Base-by-base conservation (phyloP, 495 filamentous ascomycete species). In the Aspergillus panamensis region DNA sequence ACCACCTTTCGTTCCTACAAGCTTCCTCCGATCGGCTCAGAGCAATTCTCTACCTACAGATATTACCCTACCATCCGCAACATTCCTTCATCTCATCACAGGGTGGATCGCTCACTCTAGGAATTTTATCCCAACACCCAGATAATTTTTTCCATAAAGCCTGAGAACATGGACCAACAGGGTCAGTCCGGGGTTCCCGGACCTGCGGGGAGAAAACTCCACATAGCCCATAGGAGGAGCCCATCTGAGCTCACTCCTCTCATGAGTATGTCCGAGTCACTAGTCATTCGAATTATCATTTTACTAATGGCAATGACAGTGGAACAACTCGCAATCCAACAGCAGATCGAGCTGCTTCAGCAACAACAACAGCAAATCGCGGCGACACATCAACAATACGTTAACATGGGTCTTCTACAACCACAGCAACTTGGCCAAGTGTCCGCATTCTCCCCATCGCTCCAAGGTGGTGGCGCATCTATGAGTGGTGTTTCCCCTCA, bases 291-390 rank as follows among this genome's bases (percentile, higher is more conserved):
- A 14, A 14, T 17, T 21, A 20, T 25, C 13, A n/a, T 49, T 21
- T 35, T 48, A 17, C 56, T 69, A 47, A 63, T 59, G 58, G 9
- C 48, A 30, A 40, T 10, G 44, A 50, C 54, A 94, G 91, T 96
- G 91, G 94, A 97, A 81, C 95, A 97, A 87, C 83, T 97, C 64
- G 92, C 94, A 68, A 89, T 98, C 73, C 93, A 96, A 73, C 94
- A 97, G 79, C 94, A 98, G 74, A 97, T 97, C 69, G 92, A 98
- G 76, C 80, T 93, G 74, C 83, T 98, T 63, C 94, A 98, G 76
- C 92, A 96, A 70, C 95, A 97, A 69, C 94, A 98, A 68, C 95
- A 97, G 74, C 95, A 97, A 69, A 95, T 97, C 71, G 88, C 93
- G 69, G 89, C 89, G 53, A 92, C 91, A 51, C 92, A 97, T 63